These are phyloP conservation scores for Phialophora verrucosa DNA, from an alignment of 2,329 filamentous ascomycete species.

Conservation along the genomic window DNA sequence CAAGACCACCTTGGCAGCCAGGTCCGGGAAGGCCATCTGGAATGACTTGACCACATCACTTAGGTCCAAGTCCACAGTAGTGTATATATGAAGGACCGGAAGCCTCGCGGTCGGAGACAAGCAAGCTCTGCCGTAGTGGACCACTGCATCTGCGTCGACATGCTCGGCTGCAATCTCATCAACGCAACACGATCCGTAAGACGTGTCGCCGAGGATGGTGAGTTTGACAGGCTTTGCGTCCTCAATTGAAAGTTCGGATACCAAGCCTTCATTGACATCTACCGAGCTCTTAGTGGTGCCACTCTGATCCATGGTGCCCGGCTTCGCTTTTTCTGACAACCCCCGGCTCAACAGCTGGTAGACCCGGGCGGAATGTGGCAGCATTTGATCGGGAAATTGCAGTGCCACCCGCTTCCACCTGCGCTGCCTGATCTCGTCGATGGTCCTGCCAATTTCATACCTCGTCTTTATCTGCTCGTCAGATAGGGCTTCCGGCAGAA, in stretches of 20 bases:
- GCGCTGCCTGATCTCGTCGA: constrained; percentile 73
- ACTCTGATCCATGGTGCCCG: constrained; percentile 6
- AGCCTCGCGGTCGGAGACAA: constrained; percentile 86
- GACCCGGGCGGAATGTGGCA: constrained; percentile 81
- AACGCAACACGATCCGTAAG: constrained; percentile 95
- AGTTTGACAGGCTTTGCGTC: constrained; percentile 54
- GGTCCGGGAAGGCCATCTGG: constrained; percentile 69
- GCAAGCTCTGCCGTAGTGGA: constrained; percentile 93
- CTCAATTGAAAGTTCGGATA: constrained; percentile 20
- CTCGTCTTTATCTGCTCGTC: constrained; percentile 75
- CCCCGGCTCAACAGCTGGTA: constrained; percentile 68
- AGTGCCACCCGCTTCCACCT: constrained; percentile 79
- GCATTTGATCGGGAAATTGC: constrained; percentile 96
- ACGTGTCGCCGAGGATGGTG: constrained; percentile 91
- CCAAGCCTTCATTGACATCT: constrained; percentile 12
- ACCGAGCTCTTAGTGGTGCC: not conserved
- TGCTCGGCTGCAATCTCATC: constrained; percentile 97
- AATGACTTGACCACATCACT: constrained; percentile 67
- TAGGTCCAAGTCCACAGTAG: constrained; percentile 70
- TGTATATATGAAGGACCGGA: constrained; percentile 91
- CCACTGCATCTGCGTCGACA: constrained; percentile 83
- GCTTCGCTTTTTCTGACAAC: constrained; percentile 45
- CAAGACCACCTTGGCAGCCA: constrained; percentile 69
- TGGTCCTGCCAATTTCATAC: constrained; percentile 85
- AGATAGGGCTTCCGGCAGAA: constrained; percentile 46